Conservation (phyloP, 139 green algal species). For the Limnomonas spitsbergensis region DNA sequence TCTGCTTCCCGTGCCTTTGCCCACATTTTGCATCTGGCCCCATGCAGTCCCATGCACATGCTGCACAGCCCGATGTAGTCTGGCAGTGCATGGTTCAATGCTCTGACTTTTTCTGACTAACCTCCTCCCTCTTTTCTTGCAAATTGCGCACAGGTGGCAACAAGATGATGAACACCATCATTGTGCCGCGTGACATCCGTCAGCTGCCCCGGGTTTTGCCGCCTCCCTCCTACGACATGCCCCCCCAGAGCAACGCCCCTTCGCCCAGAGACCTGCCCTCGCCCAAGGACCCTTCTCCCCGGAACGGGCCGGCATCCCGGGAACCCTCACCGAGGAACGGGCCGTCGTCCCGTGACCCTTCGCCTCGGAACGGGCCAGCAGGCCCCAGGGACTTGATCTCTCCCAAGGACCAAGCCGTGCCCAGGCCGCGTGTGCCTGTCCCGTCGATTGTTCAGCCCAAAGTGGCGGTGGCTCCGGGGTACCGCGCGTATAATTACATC, state of each 20-base stretch:
- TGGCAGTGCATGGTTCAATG: too few species aligned
- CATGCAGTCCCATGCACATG: too few species aligned
- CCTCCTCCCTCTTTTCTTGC: too few species aligned
- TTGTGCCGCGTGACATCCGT: conserved; percentile 44
- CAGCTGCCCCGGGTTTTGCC: conserved; percentile 46
- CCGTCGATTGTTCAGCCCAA: not conserved
- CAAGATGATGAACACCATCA: conserved; percentile 41
- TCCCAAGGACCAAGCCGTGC: not conserved
- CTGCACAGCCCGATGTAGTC: too few species aligned
- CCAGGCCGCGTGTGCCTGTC: not conserved
- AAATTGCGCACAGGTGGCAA: not conserved
- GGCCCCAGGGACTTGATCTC: not conserved
- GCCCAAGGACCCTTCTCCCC: not conserved
- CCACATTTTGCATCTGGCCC: too few species aligned
- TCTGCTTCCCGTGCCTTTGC: too few species aligned
- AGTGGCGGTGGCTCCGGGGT: not conserved
- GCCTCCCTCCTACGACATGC: conserved; percentile 40
- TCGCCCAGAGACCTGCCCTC: not conserved
- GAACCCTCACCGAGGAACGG: not conserved
- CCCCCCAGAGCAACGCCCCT: not conserved
- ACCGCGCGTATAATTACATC: not conserved
- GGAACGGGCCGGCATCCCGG: too few species aligned
- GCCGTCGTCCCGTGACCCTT: not conserved
- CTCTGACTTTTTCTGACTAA: too few species aligned
- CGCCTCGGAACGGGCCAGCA: too few species aligned